These are phyloP conservation scores for Basidiobolus meristosporus DNA, from an alignment of 371 early-diverging fungal genomes.

Conservation along the genomic window DNA sequence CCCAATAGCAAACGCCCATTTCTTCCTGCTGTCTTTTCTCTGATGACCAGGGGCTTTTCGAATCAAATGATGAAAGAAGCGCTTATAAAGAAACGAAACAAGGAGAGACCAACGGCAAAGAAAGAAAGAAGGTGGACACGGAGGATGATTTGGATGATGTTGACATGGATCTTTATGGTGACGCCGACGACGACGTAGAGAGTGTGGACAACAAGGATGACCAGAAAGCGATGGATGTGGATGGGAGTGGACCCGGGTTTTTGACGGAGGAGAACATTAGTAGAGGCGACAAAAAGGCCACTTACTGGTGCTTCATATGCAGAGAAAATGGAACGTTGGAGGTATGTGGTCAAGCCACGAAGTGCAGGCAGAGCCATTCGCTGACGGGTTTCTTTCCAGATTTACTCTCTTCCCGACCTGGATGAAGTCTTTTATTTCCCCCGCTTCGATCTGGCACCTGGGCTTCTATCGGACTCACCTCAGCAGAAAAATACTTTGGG, in stretches of 20 bases:
- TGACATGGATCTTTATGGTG: constrained; percentile 45
- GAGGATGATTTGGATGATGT: constrained; percentile 23
- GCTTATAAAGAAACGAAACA: too few relatives aligned
- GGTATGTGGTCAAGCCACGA: constrained; percentile 8
- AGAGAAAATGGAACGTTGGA: constrained; percentile 28
- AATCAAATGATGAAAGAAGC: too few relatives aligned
- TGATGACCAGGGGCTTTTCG: too few relatives aligned
- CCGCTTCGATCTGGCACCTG: constrained; percentile 41
- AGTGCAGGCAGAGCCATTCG: neutral
- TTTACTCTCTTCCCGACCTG: constrained; percentile 52
- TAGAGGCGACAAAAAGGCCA: constrained; percentile 7
- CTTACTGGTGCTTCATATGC: constrained; percentile 24
- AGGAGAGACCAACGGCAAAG: too few relatives aligned
- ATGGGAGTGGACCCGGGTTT: constrained; percentile 8
- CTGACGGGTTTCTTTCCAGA: constrained; percentile 8
- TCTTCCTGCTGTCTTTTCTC: too few relatives aligned
- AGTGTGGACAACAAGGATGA: constrained; percentile 1
- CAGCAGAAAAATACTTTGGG: too few relatives aligned
- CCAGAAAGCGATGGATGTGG: constrained; percentile 4
- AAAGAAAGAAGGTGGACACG: too few relatives aligned
- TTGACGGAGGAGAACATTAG: constrained; percentile 5
- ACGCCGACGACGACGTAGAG: neutral
- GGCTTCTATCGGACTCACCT: constrained; percentile 27
- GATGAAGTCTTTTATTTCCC: constrained; percentile 37
- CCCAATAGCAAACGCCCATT: too few relatives aligned